These are phyloP conservation scores for Arthroderma uncinatum DNA, from an alignment of 2,329 filamentous ascomycete species.

Conservation along the genomic window DNA sequence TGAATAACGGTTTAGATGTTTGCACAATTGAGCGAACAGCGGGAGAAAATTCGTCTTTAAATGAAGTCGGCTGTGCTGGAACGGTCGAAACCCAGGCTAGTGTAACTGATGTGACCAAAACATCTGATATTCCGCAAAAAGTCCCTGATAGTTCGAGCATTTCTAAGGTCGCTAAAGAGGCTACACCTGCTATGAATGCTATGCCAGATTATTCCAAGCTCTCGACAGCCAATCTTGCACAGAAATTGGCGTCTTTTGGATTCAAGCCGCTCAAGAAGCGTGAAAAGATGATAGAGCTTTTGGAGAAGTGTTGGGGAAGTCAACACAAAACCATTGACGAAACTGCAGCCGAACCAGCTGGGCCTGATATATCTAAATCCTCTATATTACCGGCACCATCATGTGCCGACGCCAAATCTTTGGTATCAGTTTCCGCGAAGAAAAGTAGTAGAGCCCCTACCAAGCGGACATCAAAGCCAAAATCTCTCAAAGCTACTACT, in stretches of 20 bases:
- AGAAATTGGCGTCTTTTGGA: slow-evolving; percentile 52
- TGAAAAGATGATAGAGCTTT: slow-evolving; percentile 56
- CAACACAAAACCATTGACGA: slow-evolving; percentile 30
- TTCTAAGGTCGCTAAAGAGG: not conserved
- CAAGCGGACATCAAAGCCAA: not conserved
- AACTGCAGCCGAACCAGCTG: not conserved
- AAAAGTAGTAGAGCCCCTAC: not conserved
- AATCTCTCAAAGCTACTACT: not conserved
- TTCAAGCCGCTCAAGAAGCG: slow-evolving; percentile 63
- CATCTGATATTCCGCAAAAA: not conserved
- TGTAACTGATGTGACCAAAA: not conserved
- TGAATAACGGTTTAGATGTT: too few species aligned
- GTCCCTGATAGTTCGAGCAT: too few species aligned
- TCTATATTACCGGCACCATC: not conserved
- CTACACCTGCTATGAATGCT: not conserved
- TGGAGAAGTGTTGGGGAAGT: slow-evolving; percentile 61
- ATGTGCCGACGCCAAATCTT: not conserved
- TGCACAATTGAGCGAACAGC: not conserved
- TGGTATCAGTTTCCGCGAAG: not conserved
- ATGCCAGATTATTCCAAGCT: slow-evolving; percentile 50
- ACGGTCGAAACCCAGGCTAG: not conserved
- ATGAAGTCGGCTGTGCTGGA: not conserved
- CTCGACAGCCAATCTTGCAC: slow-evolving; percentile 52
- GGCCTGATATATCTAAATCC: not conserved
- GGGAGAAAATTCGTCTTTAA: not conserved